These are phyloP conservation scores for Penicillium decumbens DNA, from an alignment of 2,329 filamentous ascomycete species.

Conservation along the genomic window DNA sequence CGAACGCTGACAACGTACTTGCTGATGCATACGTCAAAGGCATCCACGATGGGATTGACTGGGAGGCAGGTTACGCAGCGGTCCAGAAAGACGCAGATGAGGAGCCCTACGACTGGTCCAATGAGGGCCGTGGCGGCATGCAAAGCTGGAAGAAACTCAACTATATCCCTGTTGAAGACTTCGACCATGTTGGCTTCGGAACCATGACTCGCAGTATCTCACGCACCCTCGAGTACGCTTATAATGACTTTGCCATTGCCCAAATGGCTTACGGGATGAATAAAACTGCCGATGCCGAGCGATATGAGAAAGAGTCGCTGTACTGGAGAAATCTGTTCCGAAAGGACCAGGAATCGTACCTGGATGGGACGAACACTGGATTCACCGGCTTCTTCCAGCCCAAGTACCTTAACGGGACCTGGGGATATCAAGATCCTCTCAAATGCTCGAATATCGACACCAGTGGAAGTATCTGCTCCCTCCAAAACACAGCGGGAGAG, in stretches of 20 bases:
- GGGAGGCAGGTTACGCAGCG: conserved; percentile 63
- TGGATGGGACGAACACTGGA: conserved; percentile 57
- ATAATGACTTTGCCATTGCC: conserved; percentile 66
- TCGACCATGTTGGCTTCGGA: conserved; percentile 62
- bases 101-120: conserved; percentile 65
- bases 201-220: conserved; percentile 67
- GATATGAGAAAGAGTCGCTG: conserved; percentile 55
- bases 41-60: conserved; percentile 58
- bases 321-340: conserved; percentile 69
- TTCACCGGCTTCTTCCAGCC: conserved; percentile 71
- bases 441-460: conserved; percentile 55
- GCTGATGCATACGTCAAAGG: conserved; percentile 67
- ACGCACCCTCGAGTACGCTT: conserved; percentile 69
- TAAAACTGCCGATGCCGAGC: conserved; percentile 51
- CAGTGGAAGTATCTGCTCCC: conserved; percentile 29
- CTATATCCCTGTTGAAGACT: conserved; percentile 67
- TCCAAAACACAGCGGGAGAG: conserved; percentile 31
- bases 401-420: conserved; percentile 63
- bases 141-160: conserved; percentile 65
- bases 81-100: conserved; percentile 66
- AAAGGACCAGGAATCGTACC: conserved; percentile 54
- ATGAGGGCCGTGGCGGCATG: conserved; percentile 64
- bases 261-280: conserved; percentile 58
- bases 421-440: conserved; percentile 60
- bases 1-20: conserved; percentile 65